Conservation (phyloP, 116 monocot genomes). For the Trichopus zeylanicus region DNA sequence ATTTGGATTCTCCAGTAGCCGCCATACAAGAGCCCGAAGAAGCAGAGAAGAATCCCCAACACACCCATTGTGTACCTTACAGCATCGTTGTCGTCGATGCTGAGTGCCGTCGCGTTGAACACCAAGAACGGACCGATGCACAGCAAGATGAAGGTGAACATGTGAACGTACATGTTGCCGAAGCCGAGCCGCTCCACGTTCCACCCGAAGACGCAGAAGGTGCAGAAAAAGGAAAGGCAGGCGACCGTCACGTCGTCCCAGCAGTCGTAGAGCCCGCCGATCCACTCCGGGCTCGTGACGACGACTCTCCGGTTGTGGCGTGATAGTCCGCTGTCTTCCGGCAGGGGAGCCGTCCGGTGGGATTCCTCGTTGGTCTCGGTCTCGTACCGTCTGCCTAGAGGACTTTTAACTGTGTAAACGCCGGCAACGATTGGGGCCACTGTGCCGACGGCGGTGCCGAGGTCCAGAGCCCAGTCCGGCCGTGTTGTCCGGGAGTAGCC, state of each 20-base stretch:
- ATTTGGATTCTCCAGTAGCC: constrained; percentile 34
- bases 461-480: constrained; percentile 24
- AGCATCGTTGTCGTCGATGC: constrained; percentile 17
- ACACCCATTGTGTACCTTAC: constrained; percentile 11
- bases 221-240: constrained; percentile 22
- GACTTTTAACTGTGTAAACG: constrained; percentile 4
- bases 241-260: constrained; percentile 14
- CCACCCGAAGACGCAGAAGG: constrained; percentile 28
- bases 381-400: constrained; percentile 9
- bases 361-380: constrained; percentile 1
- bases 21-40: constrained; percentile 25
- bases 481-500: constrained; percentile 11
- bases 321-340: not conserved
- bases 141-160: constrained; percentile 16
- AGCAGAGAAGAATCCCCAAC: constrained; percentile 7
- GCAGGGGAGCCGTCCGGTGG: not conserved
- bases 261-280: constrained; percentile 21
- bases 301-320: not conserved
- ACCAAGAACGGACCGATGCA: constrained; percentile 18
- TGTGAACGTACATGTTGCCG: constrained; percentile 22
- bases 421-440: constrained; percentile 14
- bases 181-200: constrained; percentile 16
- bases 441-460: constrained; percentile 11
- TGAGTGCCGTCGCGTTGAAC: constrained; percentile 19
- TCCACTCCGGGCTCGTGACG: constrained; percentile 17